Conservation (phyloP, 306 rosid species). For the Trifolium dubium region DNA sequence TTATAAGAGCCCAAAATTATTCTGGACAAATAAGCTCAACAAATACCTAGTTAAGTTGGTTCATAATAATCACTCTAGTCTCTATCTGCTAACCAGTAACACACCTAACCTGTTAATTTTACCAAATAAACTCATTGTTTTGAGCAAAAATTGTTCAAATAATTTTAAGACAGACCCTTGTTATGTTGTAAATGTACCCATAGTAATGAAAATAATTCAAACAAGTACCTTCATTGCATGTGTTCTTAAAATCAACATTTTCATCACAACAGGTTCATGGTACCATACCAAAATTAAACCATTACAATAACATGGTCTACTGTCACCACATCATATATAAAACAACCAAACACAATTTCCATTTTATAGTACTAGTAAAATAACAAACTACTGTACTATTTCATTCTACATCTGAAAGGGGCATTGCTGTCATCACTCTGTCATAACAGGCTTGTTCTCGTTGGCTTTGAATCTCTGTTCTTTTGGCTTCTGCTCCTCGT, state of each 20-base stretch:
- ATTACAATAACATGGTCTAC: constrained; percentile 2
- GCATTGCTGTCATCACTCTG: constrained; percentile 59
- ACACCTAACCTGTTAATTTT: too few relatives aligned
- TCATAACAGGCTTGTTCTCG: constrained; percentile 97
- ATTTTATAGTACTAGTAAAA: background rate
- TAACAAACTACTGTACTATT: constrained; percentile 26
- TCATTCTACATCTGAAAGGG: constrained; percentile 30
- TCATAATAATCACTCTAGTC: too few relatives aligned
- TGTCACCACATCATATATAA: background rate
- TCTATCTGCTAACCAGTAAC: too few relatives aligned
- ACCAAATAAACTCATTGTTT: too few relatives aligned
- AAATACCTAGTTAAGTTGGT: too few relatives aligned
- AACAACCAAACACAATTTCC: background rate
- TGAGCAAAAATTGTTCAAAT: too few relatives aligned
- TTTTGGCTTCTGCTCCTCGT: constrained; percentile 93
- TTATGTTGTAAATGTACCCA: too few relatives aligned
- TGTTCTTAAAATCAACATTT: background rate
- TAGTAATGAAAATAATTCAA: background rate
- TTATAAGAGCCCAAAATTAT: too few relatives aligned
- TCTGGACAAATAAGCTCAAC: too few relatives aligned
- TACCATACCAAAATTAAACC: constrained; percentile 27
- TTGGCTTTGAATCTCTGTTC: constrained; percentile 83
- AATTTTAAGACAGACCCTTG: too few relatives aligned
- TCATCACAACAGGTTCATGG: constrained; percentile 1
- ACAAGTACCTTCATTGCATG: constrained; percentile 13